Conservation (phyloP, 495 filamentous ascomycete genomes). For the Podospora pseudoanserina region DNA sequence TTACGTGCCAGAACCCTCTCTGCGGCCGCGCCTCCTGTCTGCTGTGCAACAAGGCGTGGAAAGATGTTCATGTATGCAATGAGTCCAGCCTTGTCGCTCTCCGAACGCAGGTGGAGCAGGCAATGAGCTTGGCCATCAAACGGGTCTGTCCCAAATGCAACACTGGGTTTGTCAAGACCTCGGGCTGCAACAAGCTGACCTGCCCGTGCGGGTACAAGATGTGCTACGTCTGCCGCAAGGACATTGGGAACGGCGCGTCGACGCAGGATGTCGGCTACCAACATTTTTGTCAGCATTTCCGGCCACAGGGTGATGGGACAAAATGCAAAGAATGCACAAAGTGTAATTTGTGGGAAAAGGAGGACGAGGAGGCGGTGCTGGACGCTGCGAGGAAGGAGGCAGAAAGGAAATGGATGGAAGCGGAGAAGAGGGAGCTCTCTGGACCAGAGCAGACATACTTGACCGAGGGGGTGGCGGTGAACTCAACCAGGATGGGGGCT, state of each 20-base stretch:
- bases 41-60: slow-evolving; percentile 62
- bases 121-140: slow-evolving; percentile 90
- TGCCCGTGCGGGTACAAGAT: slow-evolving; percentile 97
- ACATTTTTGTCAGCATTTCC: slow-evolving; percentile 95
- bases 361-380: slow-evolving; percentile 79
- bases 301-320: slow-evolving; percentile 64
- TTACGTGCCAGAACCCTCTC: slow-evolving; percentile 63
- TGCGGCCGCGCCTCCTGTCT: slow-evolving; percentile 74
- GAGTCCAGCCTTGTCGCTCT: slow-evolving; percentile 81
- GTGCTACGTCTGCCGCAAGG: slow-evolving; percentile 84
- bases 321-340: slow-evolving; percentile 53
- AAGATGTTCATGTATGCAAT: slow-evolving; percentile 71
- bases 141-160: slow-evolving; percentile 89
- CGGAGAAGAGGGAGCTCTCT: slow-evolving; percentile 53
- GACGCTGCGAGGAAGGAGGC: slow-evolving; percentile 71
- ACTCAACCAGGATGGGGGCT: slow-evolving; percentile 15
- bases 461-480: slow-evolving; percentile 37
- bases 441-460: slow-evolving; percentile 48
- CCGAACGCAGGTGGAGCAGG: slow-evolving; percentile 81
- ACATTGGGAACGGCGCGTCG: slow-evolving; percentile 46
- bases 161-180: slow-evolving; percentile 83
- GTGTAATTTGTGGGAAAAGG: slow-evolving; percentile 85
- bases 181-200: slow-evolving; percentile 95
- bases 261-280: slow-evolving; percentile 59
- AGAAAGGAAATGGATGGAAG: slow-evolving; percentile 74